Evolutionary conservation across 2,329 filamentous ascomycete genomes (phyloP).

Genomic region (Nigrograna mackinnonii): DNA sequence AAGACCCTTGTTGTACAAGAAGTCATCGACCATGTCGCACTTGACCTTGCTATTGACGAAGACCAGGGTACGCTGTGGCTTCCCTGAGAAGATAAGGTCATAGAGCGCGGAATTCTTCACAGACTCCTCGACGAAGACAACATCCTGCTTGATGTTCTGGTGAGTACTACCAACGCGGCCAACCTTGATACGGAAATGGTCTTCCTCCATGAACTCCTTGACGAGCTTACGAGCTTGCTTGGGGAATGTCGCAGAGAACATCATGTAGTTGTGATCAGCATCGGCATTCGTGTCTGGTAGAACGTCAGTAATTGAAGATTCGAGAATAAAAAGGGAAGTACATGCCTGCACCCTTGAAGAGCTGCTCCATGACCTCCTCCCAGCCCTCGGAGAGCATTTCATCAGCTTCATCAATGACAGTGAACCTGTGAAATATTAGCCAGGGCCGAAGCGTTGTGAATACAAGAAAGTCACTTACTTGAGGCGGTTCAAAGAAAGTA

Average conservation of each 20-base stretch:
- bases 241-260: conserved; percentile 96
- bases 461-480: conserved; percentile 57
- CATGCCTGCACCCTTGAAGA: conserved; percentile 82
- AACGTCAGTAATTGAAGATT: conserved; percentile 10
- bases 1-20: conserved; percentile 75
- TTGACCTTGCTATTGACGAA: conserved; percentile 83
- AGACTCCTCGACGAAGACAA: conserved; percentile 68
- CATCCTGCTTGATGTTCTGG: conserved; percentile 76
- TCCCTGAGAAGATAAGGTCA: conserved; percentile 71
- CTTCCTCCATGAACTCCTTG: conserved; percentile 71
- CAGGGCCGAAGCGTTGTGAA: neutral
- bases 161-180: conserved; percentile 86
- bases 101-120: conserved; percentile 73
- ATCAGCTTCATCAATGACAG: conserved; percentile 91
- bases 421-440: conserved; percentile 48
- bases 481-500: conserved; percentile 75
- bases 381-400: conserved; percentile 85
- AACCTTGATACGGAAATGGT: conserved; percentile 80
- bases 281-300: conserved; percentile 72
- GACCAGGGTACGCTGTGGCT: conserved; percentile 79
- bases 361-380: conserved; percentile 72
- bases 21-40: conserved; percentile 87
- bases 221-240: conserved; percentile 77
- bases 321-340: conserved; percentile 14
- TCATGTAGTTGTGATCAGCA: conserved; percentile 69